Evolutionary conservation across 78 protist genomes (phyloP), one percentile per base, ranked within the genome.

Genomic region (Dictyostelium purpureum): DNA sequence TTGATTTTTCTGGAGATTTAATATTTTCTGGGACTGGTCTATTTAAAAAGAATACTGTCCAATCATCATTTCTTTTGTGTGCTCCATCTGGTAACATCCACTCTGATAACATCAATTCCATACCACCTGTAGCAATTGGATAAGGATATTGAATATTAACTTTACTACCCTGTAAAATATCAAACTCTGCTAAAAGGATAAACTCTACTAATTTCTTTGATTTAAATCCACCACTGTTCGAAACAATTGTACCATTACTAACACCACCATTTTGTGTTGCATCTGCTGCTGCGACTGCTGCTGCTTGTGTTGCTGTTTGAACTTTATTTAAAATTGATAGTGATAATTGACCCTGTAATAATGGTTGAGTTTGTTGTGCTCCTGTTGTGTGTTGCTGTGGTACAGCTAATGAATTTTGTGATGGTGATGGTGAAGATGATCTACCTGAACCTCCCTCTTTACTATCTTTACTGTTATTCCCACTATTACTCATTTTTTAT

Each of bases 61-160:
- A 96, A 56, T 96, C 98, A 42, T 89, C 91, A 35, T 88, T 93
- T 40, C 97, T 79, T 4, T 96, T 96, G 70, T 97, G 98, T 24
- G 90, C 95, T 14, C 98, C 98, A 61, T 97, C 98, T 2, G 98
- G 98, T 2, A 97, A 59, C 98, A 97, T 97, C 49, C 92, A 87
- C 89, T 96, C 97, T n/a, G 96, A 97, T 10, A 96, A 63, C 26
- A 93, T 12, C 12, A 94, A 80, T 37, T 69, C 79, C 26, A 81
- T 95, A 14, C 70, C 91, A 1, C 96, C 96, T 19, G 92, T 94
- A 12, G 88, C 65, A 24, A 42, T 35, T 11, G 98, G 98, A 71
- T 43, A 71, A 14, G 78, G 78, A 65, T 97, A 97, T 56, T 96
- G 97, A 35, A 54, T 59, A 21, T 57, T 71, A 14, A 97, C 66